phyloP scores from a whole-genome alignment of 306 rosid species.

The Glycine tomentella region DNA sequence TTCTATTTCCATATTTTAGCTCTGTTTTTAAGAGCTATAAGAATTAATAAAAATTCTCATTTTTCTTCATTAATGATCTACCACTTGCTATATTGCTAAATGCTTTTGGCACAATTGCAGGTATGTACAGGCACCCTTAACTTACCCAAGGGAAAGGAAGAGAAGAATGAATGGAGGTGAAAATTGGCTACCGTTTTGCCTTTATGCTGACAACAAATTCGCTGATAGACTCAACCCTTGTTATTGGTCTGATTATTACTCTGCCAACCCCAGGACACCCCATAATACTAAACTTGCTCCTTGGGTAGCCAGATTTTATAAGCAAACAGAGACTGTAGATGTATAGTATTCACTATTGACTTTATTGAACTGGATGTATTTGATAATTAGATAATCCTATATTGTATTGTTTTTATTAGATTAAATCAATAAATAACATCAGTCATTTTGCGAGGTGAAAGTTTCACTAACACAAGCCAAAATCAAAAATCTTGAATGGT shows the following conservation, averaged over 20 bases:
- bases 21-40: background rate
- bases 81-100: conserved; percentile 7
- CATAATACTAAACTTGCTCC: too few relatives aligned
- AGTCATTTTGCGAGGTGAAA: too few relatives aligned
- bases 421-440: too few relatives aligned
- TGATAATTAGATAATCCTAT: too few relatives aligned
- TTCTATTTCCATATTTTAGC: background rate
- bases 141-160: conserved; percentile 88
- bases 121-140: conserved; percentile 89
- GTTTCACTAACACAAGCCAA: too few relatives aligned
- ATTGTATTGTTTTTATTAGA: too few relatives aligned
- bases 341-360: too few relatives aligned
- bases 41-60: background rate
- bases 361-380: too few relatives aligned
- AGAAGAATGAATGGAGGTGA: conserved; percentile 93
- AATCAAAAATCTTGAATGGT: too few relatives aligned
- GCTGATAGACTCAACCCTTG: conserved; percentile 68
- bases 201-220: conserved; percentile 64
- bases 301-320: too few relatives aligned
- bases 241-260: conserved; percentile 83
- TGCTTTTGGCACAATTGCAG: conserved; percentile 52
- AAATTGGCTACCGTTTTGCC: conserved; percentile 85
- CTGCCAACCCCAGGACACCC: conserved; percentile 72
- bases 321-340: too few relatives aligned
- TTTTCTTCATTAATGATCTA: background rate